A percentile compares a stretch with the other conserved stretches of the same genome.
These are phyloP conservation scores for Globisporangium cystogenes DNA, from an alignment of 352 stramenopile genomes.

Conservation along the genomic window DNA sequence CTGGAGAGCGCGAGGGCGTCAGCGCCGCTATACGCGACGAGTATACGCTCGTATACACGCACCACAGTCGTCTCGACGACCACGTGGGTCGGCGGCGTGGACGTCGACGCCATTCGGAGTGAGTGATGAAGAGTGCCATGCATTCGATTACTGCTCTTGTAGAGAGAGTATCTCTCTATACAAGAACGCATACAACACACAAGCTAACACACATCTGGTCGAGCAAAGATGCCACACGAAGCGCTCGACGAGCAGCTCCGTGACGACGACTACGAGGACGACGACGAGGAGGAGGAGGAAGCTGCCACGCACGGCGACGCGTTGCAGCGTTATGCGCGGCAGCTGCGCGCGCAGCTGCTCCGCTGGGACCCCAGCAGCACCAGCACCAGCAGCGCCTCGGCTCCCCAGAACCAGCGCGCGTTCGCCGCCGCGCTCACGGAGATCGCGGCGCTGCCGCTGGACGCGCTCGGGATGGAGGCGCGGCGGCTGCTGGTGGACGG, in stretches of 20 bases:
- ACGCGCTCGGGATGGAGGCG: conserved; percentile 71
- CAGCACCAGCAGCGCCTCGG: conserved; percentile 10
- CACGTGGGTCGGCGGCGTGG: conserved; percentile 62
- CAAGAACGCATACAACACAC: no score
- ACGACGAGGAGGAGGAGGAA: not conserved
- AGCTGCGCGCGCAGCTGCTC: conserved; percentile 20
- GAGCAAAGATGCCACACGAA: not conserved
- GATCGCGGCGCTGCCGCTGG: conserved; percentile 57
- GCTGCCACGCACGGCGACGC: conserved; percentile 5
- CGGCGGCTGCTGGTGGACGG: conserved; percentile 40
- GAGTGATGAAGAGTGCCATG: no score
- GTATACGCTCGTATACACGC: conserved; percentile 6
- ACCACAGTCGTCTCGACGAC: conserved; percentile 84
- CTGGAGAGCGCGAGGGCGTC: no score
- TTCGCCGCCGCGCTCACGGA: conserved; percentile 72
- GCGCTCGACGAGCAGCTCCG: not conserved
- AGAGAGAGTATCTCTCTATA: no score
- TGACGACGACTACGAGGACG: not conserved
- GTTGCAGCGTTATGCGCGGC: conserved; percentile 11
- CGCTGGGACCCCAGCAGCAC: conserved; percentile 25
- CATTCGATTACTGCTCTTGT: no score
- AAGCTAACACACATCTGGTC: no score
- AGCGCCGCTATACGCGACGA: no score
- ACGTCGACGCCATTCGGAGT: not conserved
- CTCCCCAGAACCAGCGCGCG: conserved; percentile 12